Conservation (phyloP, 768 basidiomycete genomes). For the Rhizopogon vesiculosus region DNA sequence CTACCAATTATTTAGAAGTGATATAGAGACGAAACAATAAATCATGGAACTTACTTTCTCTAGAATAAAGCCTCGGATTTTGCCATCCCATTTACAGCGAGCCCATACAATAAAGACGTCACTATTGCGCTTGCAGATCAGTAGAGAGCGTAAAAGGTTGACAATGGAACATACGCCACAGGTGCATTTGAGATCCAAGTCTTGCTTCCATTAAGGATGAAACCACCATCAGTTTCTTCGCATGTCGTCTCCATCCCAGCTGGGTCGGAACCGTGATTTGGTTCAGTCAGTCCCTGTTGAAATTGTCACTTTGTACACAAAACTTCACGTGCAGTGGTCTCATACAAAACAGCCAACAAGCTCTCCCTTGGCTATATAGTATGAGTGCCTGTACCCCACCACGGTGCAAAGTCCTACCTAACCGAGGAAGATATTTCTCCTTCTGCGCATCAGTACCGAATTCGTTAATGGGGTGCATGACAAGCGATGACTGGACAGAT, state of each 20-base stretch:
- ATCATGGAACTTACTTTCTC: slow-evolving; percentile 66
- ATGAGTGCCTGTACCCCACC: slow-evolving; percentile 2
- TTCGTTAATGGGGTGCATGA: slow-evolving; percentile 91
- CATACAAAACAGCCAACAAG: slow-evolving; percentile 90
- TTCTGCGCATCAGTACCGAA: slow-evolving; percentile 88
- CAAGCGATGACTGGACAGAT: slow-evolving; percentile 93
- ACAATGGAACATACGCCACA: slow-evolving; percentile 57
- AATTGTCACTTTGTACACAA: slow-evolving; percentile 32
- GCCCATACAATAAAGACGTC: slow-evolving; percentile 96
- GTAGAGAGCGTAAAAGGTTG: slow-evolving; percentile 3
- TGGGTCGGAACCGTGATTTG: slow-evolving; percentile 96
- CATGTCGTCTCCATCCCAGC: slow-evolving; percentile 95
- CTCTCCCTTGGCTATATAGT: slow-evolving; percentile 67
- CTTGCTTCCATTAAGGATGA: slow-evolving; percentile 80
- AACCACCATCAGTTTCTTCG: slow-evolving; percentile 81
- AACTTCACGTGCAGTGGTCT: slow-evolving; percentile 10
- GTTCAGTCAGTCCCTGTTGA: slow-evolving; percentile 85
- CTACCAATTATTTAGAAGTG: slow-evolving; percentile 32
- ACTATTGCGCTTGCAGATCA: slow-evolving; percentile 30
- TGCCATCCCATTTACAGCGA: slow-evolving; percentile 88
- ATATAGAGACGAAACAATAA: neutral
- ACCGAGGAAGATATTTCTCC: slow-evolving; percentile 81
- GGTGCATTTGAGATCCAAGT: slow-evolving; percentile 98
- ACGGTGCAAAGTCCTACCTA: slow-evolving; percentile 44
- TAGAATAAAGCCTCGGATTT: slow-evolving; percentile 84